Base-by-base conservation (phyloP, 768 basidiomycete genomes). In the Lentinula lateritia region DNA sequence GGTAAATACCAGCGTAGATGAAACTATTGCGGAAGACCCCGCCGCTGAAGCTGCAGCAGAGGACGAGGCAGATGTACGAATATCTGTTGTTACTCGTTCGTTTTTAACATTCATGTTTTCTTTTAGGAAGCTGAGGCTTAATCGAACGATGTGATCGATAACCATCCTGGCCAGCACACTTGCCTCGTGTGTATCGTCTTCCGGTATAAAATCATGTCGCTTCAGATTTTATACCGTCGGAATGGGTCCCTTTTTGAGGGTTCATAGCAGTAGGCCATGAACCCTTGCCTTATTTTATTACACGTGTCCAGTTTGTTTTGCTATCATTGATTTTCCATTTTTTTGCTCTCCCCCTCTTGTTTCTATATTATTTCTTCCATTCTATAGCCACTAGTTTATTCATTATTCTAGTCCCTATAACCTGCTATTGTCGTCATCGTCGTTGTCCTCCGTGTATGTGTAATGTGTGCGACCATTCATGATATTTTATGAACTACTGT, bases 11-110 rank as follows among this genome's bases (percentile, higher is more conserved):
- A 52, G 53, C 6, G 67, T 68, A 1, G 67, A 58, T 8, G 74
- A 75, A 60, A 72, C 78, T n/a, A 81, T 81, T 60, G 73, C 70
- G 18, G 79, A 80, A 65, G 78, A 80, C 56, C 71, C 72, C 1
- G 74, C 74, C 62, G 73, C 64, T 48, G 70, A 72, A 65, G 71
- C 69, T 13, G 70, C 71, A 50, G 38, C 53, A 13, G 48, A 28
- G 32, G 39, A 52, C 28, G 48, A 46, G 34, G 59, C 59, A 23
- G 18, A 60, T 46, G 58, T 60, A 43, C n/a, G 16, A 50, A n/a
- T 20, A n/a, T 15, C 16, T 10, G 46, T 3, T 23, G 18, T 8
- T 6, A 46, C 8, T 41, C 28, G 6, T 58, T 12, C 10, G 20
- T 18, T 18, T 20, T 4, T 35, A 5, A 18, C 38, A 7, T 16